These are phyloP conservation scores for Caloboletus firmus DNA, from an alignment of 1,284 basidiomycete species.

Conservation along the genomic window DNA sequence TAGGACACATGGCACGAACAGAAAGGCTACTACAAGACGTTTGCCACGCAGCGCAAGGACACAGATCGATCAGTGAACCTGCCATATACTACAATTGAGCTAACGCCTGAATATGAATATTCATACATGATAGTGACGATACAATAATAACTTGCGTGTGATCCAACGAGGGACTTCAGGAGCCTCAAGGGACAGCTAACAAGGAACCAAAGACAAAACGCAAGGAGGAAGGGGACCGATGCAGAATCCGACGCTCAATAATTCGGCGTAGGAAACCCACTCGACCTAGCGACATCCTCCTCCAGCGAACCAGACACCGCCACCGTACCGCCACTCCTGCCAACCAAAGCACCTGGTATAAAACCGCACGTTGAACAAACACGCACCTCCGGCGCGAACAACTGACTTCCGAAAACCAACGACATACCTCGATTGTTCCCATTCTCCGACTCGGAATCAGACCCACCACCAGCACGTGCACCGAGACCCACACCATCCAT, in stretches of 20 bases:
- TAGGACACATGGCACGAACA: no score
- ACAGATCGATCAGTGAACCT: no score
- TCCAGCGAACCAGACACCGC: neutral
- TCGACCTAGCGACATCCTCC: neutral
- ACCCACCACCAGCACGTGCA: neutral
- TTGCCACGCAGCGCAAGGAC: no score
- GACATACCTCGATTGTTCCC: conserved; percentile 6
- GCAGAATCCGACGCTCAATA: neutral
- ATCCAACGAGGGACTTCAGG: no score
- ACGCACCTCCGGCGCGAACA: neutral
- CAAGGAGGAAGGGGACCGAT: neutral
- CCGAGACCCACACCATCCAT: neutral
- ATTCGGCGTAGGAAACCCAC: neutral
- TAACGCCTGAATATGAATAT: no score
- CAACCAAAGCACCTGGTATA: neutral
- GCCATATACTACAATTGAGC: no score
- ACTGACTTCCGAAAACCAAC: no score
- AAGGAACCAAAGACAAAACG: no score
- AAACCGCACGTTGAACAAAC: neutral
- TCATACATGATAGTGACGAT: no score
- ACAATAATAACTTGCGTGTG: no score
- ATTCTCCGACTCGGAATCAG: conserved; percentile 3
- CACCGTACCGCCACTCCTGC: neutral
- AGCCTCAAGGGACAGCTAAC: no score
- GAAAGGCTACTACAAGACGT: no score